Evolutionary conservation across 2,329 filamentous ascomycete species (phyloP).

Genomic region (Neoarthrinium moseri): DNA sequence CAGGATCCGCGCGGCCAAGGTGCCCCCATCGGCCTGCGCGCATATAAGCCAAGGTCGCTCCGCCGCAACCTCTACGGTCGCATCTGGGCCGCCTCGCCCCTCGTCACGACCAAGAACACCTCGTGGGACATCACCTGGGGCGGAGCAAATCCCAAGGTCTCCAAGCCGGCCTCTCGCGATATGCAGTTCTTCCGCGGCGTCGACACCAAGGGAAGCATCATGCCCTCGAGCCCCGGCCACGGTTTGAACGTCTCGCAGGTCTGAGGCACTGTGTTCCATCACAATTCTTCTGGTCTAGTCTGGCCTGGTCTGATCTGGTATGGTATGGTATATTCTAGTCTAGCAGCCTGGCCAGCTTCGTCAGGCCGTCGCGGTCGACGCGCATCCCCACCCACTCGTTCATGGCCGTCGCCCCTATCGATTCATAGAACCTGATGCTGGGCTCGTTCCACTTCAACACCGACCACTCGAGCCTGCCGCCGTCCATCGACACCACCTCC

Average conservation of each 20-base stretch:
- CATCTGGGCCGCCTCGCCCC: slow-evolving; percentile 24
- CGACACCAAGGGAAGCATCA: slow-evolving; percentile 29
- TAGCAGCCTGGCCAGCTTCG: slow-evolving; percentile 53
- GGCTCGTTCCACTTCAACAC: slow-evolving; percentile 93
- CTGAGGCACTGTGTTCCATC: no score
- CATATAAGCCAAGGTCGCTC: slow-evolving; percentile 40
- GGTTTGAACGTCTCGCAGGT: no score
- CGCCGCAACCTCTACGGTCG: slow-evolving; percentile 42
- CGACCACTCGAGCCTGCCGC: slow-evolving; percentile 81
- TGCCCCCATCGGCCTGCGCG: slow-evolving; percentile 29
- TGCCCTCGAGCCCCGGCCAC: slow-evolving; percentile 6
- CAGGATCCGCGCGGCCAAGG: slow-evolving; percentile 33
- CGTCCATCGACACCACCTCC: slow-evolving; percentile 71
- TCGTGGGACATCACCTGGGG: slow-evolving; percentile 40
- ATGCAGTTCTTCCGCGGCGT: slow-evolving; percentile 49
- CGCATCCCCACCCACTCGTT: slow-evolving; percentile 74
- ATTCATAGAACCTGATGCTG: slow-evolving; percentile 82
- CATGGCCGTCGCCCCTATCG: slow-evolving; percentile 65
- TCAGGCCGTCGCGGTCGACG: slow-evolving; percentile 65
- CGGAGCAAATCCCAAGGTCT: slow-evolving; percentile 32
- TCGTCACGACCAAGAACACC: slow-evolving; percentile 33
- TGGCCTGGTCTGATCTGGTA: no score
- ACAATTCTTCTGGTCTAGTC: no score
- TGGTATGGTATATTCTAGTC: no score
- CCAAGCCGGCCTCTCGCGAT: slow-evolving; percentile 31